A percentile compares a stretch with the other conserved stretches of the same genome.
Conservation (phyloP, 352 stramenopile species). For the Pythium volutum region DNA sequence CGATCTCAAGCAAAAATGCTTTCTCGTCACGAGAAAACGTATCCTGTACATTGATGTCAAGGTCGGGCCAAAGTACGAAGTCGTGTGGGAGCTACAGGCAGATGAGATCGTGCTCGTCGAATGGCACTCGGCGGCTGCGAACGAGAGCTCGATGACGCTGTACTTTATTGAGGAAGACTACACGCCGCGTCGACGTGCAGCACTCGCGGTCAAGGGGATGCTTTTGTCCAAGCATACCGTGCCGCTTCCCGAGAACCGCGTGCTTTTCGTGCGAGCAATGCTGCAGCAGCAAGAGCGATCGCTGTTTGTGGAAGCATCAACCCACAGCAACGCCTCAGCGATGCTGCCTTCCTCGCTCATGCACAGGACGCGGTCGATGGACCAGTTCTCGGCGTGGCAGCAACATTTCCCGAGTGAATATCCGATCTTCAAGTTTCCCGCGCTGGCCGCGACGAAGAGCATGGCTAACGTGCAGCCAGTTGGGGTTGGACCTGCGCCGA, state of each 20-base stretch:
- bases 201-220: conserved; percentile 51
- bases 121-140: conserved; percentile 32
- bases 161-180: conserved; percentile 83
- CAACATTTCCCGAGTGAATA: conserved; percentile 48
- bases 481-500: not conserved
- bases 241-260: conserved; percentile 64
- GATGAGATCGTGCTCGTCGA: conserved; percentile 82
- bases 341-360: conserved; percentile 26
- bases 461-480: conserved; percentile 21
- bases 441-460: conserved; percentile 16
- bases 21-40: conserved; percentile 81
- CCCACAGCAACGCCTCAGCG: conserved; percentile 18
- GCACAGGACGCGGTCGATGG: conserved; percentile 40
- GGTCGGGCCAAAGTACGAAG: conserved; percentile 61
- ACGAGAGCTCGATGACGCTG: conserved; percentile 35
- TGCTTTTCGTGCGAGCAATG: conserved; percentile 82
- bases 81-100: conserved; percentile 76
- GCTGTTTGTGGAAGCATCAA: conserved; percentile 61
- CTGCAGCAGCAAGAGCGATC: conserved; percentile 83
- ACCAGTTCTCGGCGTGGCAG: conserved; percentile 40
- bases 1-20: conserved; percentile 79
- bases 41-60: conserved; percentile 79
- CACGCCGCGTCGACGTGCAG: conserved; percentile 34
- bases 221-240: conserved; percentile 78
- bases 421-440: conserved; percentile 61